Conservation (phyloP, 345 rosid genomes). For the Populus ilicifolia region DNA sequence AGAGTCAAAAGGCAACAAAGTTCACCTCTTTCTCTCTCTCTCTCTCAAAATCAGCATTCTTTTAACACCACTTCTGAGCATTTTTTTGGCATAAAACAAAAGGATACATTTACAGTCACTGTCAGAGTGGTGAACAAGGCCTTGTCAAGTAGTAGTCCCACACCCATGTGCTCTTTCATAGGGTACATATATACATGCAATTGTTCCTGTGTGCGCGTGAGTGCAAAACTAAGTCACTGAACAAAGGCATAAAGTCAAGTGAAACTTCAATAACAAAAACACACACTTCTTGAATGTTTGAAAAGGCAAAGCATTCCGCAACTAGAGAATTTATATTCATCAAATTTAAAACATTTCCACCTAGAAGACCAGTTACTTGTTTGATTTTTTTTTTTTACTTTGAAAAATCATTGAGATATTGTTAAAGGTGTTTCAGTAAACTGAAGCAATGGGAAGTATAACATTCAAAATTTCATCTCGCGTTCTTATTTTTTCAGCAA, state of each 20-base stretch:
- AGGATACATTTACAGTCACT: not conserved
- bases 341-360: not conserved
- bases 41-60: not conserved
- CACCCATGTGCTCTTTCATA: not conserved
- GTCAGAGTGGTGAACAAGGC: not conserved
- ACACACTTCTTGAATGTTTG: not conserved
- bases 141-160: not conserved
- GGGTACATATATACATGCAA: not conserved
- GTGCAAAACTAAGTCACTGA: not conserved
- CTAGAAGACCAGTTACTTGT: not conserved
- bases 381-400: not conserved
- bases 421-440: not conserved
- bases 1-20: not conserved
- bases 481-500: not conserved
- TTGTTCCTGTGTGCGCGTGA: not conserved
- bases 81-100: not conserved
- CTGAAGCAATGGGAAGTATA: not conserved
- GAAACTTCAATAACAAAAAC: not conserved
- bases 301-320: not conserved
- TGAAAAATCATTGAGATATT: not conserved
- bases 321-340: not conserved
- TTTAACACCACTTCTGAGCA: too few relatives aligned
- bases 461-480: not conserved
- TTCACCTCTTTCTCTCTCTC: not conserved
- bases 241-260: not conserved